Base-by-base conservation (phyloP, 192 early-diverging fungal species). In the Backusella circina region DNA sequence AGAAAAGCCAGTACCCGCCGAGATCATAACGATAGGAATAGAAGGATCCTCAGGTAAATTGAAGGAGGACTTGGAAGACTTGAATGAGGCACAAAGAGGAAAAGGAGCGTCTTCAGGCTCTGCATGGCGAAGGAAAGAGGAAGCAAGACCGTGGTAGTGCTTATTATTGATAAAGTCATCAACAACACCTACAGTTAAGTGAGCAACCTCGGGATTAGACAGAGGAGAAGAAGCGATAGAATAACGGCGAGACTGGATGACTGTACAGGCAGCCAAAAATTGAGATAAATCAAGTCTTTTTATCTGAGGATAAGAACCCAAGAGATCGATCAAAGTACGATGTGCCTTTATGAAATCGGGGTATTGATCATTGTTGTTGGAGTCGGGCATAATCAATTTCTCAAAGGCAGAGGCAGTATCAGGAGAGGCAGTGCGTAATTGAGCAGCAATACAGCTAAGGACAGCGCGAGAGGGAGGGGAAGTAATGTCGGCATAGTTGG, bases 1-100 rank as follows among this genome's bases (percentile, higher is more conserved):
- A 16, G 96, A 90, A 10, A 99, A 87, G 5, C 98, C 98, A 2
- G 98, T 97, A 33, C 97, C 96, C 1, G 96, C 93, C 0, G 89
- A 91, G 35, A 97, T 89, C 91, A 98, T 93, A 37, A 98, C 86
- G 0, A 97, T 83, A 1, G 95, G 93, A n/a, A 74, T 85, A 12
- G 73, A 73, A 31, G 79, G 71, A 50, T 88, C 84, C 0, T 66
- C 72, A 26, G 93, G 93, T 77, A 97, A 81, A 7, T 74, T 77
- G 85, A 96, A 97, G 8, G 77, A 70, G 33, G 33, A 31, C 69
- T 79, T 79, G 77, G 70, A 71, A 35, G 54, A 71, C 28, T 82
- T 82, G 73, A 82, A 44, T n/a, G 38, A 13, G 28, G 64, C 67
- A 6, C n/a, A 70, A 44, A 69, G 47, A 77, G 75, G 80, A 78